Conservation (phyloP, 148 eudicot genomes). For the Vaccinium myrtillus region DNA sequence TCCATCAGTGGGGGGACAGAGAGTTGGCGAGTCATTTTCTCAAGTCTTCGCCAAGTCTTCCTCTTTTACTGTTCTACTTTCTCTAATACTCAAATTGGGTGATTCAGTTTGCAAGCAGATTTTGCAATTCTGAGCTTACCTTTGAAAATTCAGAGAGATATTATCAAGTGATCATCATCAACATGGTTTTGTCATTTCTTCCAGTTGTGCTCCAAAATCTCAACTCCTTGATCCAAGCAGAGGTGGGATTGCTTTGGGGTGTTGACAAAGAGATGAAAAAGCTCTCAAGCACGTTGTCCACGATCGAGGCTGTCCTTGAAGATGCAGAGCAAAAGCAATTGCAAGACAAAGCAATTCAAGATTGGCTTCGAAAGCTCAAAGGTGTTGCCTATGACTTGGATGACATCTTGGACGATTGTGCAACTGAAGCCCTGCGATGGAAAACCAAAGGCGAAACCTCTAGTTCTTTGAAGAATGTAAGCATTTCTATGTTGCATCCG, state of each 20-base stretch:
- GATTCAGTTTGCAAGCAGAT: neutral
- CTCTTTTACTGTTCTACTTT: neutral
- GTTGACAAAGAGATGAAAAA: slow-evolving; percentile 3
- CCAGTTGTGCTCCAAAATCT: neutral
- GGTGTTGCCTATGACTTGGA: neutral
- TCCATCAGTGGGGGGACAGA: neutral
- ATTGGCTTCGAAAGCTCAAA: slow-evolving; percentile 9
- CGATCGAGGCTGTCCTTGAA: slow-evolving; percentile 1
- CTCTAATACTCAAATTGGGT: neutral
- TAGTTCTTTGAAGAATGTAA: neutral
- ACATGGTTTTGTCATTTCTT: neutral
- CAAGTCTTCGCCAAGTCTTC: neutral
- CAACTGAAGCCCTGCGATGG: neutral
- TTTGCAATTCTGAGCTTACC: neutral
- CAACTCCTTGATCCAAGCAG: slow-evolving; percentile 4
- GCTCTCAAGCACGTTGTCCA: neutral
- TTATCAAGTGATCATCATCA: neutral
- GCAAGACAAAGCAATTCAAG: neutral
- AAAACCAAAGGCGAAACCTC: neutral
- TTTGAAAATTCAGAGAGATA: neutral
- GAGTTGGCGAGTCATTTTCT: neutral
- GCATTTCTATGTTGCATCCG: neutral
- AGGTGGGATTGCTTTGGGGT: slow-evolving; percentile 6
- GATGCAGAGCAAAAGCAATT: slow-evolving; percentile 5
- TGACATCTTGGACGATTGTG: slow-evolving; percentile 9